phyloP scores from a whole-genome alignment of 2,329 filamentous ascomycete genomes.

The Penicillium aurantiogriseum region DNA sequence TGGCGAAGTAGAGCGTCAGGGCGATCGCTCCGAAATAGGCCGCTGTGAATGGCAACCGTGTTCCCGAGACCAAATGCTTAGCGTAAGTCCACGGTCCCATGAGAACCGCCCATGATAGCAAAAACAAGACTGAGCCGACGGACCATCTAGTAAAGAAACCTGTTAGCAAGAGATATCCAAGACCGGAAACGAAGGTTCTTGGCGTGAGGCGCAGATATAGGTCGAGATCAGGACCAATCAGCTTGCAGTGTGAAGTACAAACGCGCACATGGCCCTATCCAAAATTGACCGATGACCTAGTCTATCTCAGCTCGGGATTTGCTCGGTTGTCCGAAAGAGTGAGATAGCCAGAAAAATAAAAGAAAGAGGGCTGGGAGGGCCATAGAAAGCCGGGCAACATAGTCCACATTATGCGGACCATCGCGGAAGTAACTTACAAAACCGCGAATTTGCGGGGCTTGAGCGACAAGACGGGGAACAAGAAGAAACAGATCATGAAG shows the following conservation, averaged over 20 bases:
- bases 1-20: conserved; percentile 85
- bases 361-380: conserved; percentile 18
- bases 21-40: conserved; percentile 93
- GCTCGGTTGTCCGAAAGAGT: conserved; percentile 6
- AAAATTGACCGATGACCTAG: conserved; percentile 25
- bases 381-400: neutral
- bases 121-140: conserved; percentile 83
- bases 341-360: conserved; percentile 15
- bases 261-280: conserved; percentile 24
- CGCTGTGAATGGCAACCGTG: conserved; percentile 86
- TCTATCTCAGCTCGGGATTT: conserved; percentile 18
- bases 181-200: conserved; percentile 8
- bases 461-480: conserved; percentile 79
- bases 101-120: conserved; percentile 87
- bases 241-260: neutral
- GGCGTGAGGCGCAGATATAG: conserved; percentile 25
- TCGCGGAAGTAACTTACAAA: conserved; percentile 66
- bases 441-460: conserved; percentile 93
- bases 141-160: conserved; percentile 70
- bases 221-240: conserved; percentile 17
- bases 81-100: conserved; percentile 86
- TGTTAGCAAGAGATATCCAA: conserved; percentile 25
- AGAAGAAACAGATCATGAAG: conserved; percentile 84
- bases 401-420: conserved; percentile 8
- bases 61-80: conserved; percentile 78